Base-by-base conservation (phyloP, 768 basidiomycete genomes). In the Collybia sordida region DNA sequence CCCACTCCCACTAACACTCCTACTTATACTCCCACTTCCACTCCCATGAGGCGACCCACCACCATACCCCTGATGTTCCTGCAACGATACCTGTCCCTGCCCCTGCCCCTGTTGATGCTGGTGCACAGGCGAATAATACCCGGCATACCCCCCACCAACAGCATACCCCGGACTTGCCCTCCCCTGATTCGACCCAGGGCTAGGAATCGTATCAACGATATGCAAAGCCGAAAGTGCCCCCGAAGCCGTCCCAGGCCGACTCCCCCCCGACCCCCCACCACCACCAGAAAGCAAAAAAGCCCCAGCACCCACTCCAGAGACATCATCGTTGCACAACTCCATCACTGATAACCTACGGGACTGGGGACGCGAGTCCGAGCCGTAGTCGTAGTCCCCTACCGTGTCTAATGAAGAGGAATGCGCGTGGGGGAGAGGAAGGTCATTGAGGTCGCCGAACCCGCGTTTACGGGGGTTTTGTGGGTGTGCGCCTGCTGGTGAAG, bases 241-340 rank as follows among this genome's bases (percentile, higher is more conserved):
- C 35, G 45, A 38, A 34, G 45, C 36, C 36, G 45, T 47, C 47
- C 50, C 50, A 22, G 49, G 21, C 34, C 54, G 27, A 39, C 55
- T 46, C 49, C 35, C 22, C 22, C 40, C 42, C 42, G 43, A 15
- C 19, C 51, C 31, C 55, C 49, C 50, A 24, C 42, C 36, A 55
- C 53, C 52, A 17, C 42, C 53, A 43, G 64, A 59, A 53, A 60
- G 42, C 56, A 63, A 45, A 54, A 79, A 70, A 67, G 75, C 47
- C 50, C 60, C 61, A 21, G 38, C n/a, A 22, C 45, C 45, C 12
- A 39, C 44, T n/a, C 25, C 47, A 25, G 42, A 37, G 18, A n/a
- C 37, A 22, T 74, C 64, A 74, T 87, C 86, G 79, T 90, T 89
- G 80, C 88, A 90, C 78, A 91, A 85, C 59, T 91, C 89, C 87